Evolutionary conservation across 805 yeast species (phyloP).

Genomic region (Candida orba): DNA sequence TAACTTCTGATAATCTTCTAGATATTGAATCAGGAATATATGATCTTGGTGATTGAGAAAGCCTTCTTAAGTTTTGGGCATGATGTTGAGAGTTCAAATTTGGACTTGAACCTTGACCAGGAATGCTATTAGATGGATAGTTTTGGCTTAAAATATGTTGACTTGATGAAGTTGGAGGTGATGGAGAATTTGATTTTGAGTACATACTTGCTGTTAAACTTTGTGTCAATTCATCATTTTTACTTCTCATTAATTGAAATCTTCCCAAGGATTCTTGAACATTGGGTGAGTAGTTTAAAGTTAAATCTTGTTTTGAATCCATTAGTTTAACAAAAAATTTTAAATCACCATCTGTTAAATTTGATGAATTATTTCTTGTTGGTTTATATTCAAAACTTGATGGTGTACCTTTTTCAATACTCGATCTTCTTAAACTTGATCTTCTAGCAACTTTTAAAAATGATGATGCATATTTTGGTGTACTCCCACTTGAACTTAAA

Average conservation of each 20-base stretch:
- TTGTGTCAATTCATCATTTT: conserved; percentile 49
- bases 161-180: not conserved
- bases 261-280: conserved; percentile 40
- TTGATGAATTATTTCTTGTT: not conserved
- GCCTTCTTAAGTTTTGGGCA: conserved; percentile 8
- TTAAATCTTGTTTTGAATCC: conserved; percentile 53
- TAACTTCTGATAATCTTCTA: conserved; percentile 23
- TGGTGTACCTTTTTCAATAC: conserved; percentile 22
- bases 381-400: conserved; percentile 23
- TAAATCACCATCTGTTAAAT: conserved; percentile 45
- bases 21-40: conserved; percentile 24
- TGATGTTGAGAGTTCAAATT: not conserved
- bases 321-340: conserved; percentile 66
- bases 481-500: conserved; percentile 33
- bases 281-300: conserved; percentile 25
- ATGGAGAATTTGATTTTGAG: conserved; percentile 13
- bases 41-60: conserved; percentile 30
- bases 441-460: conserved; percentile 63
- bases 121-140: not conserved
- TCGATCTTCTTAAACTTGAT: conserved; percentile 31
- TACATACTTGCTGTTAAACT: conserved; percentile 46
- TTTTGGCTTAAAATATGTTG: not conserved
- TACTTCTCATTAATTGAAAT: conserved; percentile 45
- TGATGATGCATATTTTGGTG: conserved; percentile 64
- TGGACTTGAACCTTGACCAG: not conserved